phyloP scores from a whole-genome alignment of 345 rosid genomes.

The Acer negundo region DNA sequence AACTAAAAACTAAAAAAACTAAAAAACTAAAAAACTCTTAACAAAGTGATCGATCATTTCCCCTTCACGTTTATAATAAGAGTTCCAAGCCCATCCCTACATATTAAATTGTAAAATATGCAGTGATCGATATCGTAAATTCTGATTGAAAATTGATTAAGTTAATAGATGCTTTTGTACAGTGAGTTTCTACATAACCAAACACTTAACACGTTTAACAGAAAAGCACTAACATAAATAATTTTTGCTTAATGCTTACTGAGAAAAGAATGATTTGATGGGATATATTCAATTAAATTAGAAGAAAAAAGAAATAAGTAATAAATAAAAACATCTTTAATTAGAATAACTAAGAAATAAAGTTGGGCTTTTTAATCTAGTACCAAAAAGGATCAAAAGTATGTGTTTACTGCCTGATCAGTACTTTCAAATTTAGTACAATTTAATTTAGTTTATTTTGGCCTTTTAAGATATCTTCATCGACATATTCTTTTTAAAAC shows the following conservation, averaged over 20 bases:
- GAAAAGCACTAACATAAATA: too few relatives aligned
- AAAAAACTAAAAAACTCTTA: too few relatives aligned
- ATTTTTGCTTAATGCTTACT: not conserved
- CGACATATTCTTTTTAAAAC: constrained; percentile 16
- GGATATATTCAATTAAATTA: constrained; percentile 1
- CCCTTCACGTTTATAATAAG: too few relatives aligned
- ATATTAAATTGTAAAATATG: too few relatives aligned
- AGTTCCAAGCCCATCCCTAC: too few relatives aligned
- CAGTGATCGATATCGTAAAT: too few relatives aligned
- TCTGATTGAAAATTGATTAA: too few relatives aligned
- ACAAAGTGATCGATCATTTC: too few relatives aligned
- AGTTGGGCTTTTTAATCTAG: not conserved
- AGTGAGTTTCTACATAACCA: not conserved
- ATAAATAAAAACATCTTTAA: not conserved
- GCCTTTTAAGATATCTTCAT: constrained; percentile 5
- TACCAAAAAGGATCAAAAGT: constrained; percentile 8
- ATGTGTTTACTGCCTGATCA: not conserved
- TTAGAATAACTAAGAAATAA: not conserved
- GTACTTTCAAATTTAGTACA: constrained; percentile 15
- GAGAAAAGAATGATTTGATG: constrained; percentile 6
- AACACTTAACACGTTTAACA: not conserved
- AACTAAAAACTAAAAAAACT: too few relatives aligned
- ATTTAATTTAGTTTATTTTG: not conserved
- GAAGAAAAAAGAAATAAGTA: not conserved
- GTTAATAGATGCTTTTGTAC: too few relatives aligned